Base-by-base conservation (phyloP, 2,329 filamentous ascomycete species). In the Nannizzia gypsea region DNA sequence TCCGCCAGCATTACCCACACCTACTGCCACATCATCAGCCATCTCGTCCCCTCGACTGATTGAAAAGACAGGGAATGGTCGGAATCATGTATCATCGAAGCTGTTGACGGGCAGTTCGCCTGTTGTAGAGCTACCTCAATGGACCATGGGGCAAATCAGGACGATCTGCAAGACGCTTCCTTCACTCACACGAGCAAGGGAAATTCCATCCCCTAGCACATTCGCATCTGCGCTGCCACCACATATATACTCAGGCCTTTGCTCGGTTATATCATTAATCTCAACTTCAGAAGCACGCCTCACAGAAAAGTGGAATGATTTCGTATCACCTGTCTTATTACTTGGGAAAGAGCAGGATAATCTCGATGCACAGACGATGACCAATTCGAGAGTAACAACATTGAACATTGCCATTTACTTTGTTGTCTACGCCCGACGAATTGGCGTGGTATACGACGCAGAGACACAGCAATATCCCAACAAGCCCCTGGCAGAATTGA, bases 61-160 rank as follows among this genome's bases (percentile, higher is more conserved):
- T 34, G 34, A 22, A 20, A 54, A 6, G 4, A 6, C 50, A 17
- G 31, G 26, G 31, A 13, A 36, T 17, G 31, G 28, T 4, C 24
- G 31, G 3, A 26, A 15, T 13, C 26, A 50, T 50, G 44, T 15
- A 22, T 13, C 20, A 2, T 50, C 44, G 13, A 50, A 50, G 6
- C 24, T 50, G 11, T 8, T 6, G 44, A 50, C 11, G 20, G 13
- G 44, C 20, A 28, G 22, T 26, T 11, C 50, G 4, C 13, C 50
- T 17, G 15, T 2, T 4, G 67, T 69, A 42, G 74, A 78, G 64
- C 74, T 74, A 3, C 83, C 85, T 0, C 73, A 75, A 5, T 95
- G 88, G 88, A 77, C 86, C n/a, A 83, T 84, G 68, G 82, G 85
- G 0, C 80, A 82, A 0, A 83, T 89, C 6, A 81, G 87, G 24